Evolutionary conservation across 106 monocot species (phyloP), one percentile per base, ranked within the genome.

Genomic region (Alisma plantagoaquatica): DNA sequence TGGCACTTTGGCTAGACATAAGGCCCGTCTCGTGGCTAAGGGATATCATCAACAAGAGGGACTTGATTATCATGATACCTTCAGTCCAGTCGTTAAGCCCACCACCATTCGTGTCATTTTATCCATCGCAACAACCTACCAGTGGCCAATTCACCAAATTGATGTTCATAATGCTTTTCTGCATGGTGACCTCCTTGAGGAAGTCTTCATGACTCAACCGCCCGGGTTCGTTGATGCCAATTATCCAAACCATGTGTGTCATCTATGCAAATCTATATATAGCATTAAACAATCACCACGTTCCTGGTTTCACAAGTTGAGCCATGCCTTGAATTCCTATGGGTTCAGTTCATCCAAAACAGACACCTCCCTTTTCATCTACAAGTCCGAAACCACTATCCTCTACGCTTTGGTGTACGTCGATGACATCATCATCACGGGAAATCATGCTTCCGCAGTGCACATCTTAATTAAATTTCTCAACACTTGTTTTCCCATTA

Each of bases 131-230:
- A 4, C 18, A 10, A 29, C 5, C 3, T 23, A 9, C 8, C 16
- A 18, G 29, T 53, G 52, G 3, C 28, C 4, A 14, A 3, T 53
- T 8, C 10, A 29, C 11, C 52, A 53, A 29, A 2, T 53, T 8
- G 52, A 53, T 29, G 29, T 53, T 16, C 12, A 11, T 4, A 53
- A 53, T 29, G 3, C 52, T 15, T 53, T 29, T 29, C 31, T 53
- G 16, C 52, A 53, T 53, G 52, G 52, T 16, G 10, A 0, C 28
- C 4, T 3, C 2, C n/a, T 16, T 16, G 25, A 53, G 16, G 8
- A 10, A 8, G 18, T 53, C 10, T 53, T 15, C 5, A 53, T 53
- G 52, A 16, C 9, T 4, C 52, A 29, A 29, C 28, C n/a, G 5
- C 26, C 9, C 9, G 0, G 50, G 6, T 50, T 50, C 27, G 23